phyloP scores from a whole-genome alignment of 495 filamentous ascomycete genomes.

The Penicillium daleae region DNA sequence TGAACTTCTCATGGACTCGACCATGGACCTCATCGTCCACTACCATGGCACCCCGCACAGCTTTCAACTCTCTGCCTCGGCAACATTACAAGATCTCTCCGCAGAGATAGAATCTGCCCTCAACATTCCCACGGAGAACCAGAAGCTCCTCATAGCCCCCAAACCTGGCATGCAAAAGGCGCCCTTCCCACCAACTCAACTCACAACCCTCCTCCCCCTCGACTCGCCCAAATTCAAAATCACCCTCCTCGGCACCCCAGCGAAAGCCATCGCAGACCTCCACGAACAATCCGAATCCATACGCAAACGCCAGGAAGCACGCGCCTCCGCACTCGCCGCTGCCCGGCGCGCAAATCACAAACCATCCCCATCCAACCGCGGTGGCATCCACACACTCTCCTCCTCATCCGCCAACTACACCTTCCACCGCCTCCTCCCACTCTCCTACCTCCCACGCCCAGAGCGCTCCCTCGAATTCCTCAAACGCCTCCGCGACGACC shows the following conservation, averaged over 20 bases:
- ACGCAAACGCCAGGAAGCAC: slow-evolving; percentile 42
- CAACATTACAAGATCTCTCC: slow-evolving; percentile 74
- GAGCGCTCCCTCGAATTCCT: slow-evolving; percentile 71
- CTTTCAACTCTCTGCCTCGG: slow-evolving; percentile 66
- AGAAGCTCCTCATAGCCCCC: slow-evolving; percentile 75
- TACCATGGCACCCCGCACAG: slow-evolving; percentile 74
- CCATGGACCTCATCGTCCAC: slow-evolving; percentile 53
- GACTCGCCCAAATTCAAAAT: slow-evolving; percentile 52
- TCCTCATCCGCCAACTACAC: slow-evolving; percentile 65
- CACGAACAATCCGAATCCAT: slow-evolving; percentile 45
- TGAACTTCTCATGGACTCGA: slow-evolving; percentile 16
- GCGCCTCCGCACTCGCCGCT: slow-evolving; percentile 40
- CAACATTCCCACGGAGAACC: slow-evolving; percentile 67
- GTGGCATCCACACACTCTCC: slow-evolving; percentile 50
- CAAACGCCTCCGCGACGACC: slow-evolving; percentile 74
- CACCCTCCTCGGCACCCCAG: slow-evolving; percentile 46
- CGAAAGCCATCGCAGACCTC: slow-evolving; percentile 41
- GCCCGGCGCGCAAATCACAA: slow-evolving; percentile 34
- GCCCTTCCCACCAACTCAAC: slow-evolving; percentile 55
- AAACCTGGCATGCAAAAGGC: slow-evolving; percentile 69
- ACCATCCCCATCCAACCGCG: slow-evolving; percentile 40
- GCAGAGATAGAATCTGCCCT: slow-evolving; percentile 55
- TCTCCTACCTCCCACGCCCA: slow-evolving; percentile 78
- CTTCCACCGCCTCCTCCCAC: slow-evolving; percentile 76
- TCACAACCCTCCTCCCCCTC: slow-evolving; percentile 42